These are phyloP conservation scores for Tulasnella sp. DNA, from an alignment of 768 basidiomycete species.

Conservation along the genomic window DNA sequence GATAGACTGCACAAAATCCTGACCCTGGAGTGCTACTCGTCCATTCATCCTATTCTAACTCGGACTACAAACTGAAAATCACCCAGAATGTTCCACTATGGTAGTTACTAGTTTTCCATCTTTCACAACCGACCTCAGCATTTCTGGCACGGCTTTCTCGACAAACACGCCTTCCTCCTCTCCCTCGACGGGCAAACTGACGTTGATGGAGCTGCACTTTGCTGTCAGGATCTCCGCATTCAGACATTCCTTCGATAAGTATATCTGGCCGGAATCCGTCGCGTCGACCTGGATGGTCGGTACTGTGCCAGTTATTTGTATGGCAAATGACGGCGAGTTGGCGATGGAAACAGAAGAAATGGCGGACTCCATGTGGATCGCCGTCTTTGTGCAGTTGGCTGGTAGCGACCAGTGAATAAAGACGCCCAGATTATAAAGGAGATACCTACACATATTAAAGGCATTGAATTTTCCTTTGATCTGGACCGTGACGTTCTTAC, in stretches of 20 bases:
- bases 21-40: not conserved
- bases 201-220: conserved; percentile 87
- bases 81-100: conserved; percentile 68
- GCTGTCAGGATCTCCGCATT: conserved; percentile 80
- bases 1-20: not conserved
- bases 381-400: conserved; percentile 85
- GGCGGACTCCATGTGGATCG: conserved; percentile 79
- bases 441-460: conserved; percentile 62
- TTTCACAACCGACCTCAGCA: conserved; percentile 75
- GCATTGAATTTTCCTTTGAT: conserved; percentile 94
- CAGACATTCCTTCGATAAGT: conserved; percentile 72
- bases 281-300: conserved; percentile 92
- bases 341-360: conserved; percentile 87
- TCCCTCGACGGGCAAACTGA: conserved; percentile 71
- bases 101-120: conserved; percentile 77
- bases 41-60: not conserved
- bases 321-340: conserved; percentile 80
- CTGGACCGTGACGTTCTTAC: conserved; percentile 71
- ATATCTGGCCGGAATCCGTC: conserved; percentile 91
- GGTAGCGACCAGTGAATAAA: not conserved
- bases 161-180: conserved; percentile 88
- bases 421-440: not conserved
- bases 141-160: conserved; percentile 88
- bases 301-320: conserved; percentile 81
- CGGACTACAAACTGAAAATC: not conserved